phyloP scores from a whole-genome alignment of 148 eudicot species.

The Polygonum aviculare region DNA sequence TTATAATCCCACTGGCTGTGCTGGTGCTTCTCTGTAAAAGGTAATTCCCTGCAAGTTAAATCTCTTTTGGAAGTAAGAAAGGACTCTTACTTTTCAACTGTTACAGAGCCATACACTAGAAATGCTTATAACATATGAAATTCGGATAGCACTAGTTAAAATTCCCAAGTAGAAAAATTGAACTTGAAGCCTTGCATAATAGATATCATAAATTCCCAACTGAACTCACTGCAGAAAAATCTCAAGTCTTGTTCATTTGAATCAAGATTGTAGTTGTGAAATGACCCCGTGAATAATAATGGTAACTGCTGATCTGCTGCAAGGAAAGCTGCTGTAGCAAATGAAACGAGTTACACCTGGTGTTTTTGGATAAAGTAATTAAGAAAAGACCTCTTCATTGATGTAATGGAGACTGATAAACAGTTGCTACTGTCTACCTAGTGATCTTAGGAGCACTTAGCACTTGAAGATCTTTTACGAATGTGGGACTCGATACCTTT shows the following conservation, averaged over 20 bases:
- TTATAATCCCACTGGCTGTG: conserved; percentile 28
- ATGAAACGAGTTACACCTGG: neutral
- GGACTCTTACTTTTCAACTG: neutral
- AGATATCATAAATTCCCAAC: neutral
- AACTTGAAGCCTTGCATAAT: neutral
- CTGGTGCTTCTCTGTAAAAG: conserved; percentile 41
- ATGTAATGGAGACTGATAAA: neutral
- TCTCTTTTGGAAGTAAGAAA: neutral
- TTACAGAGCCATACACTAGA: neutral
- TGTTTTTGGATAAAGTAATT: neutral
- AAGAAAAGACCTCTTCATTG: neutral
- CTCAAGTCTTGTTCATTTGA: neutral
- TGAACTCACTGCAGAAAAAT: neutral
- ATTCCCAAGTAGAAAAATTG: neutral
- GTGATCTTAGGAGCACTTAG: neutral
- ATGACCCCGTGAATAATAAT: neutral
- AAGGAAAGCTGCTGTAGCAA: neutral
- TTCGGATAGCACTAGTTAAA: neutral
- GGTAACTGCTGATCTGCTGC: neutral
- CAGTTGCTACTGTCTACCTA: neutral
- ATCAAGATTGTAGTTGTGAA: neutral
- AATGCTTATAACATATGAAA: neutral
- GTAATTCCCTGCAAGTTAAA: conserved; percentile 20
- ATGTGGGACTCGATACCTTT: neutral
- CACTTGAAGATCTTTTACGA: neutral